Evolutionary conservation across 345 rosid species (phyloP), one percentile per base, ranked within the genome.

Genomic region (Gossypium bickii): DNA sequence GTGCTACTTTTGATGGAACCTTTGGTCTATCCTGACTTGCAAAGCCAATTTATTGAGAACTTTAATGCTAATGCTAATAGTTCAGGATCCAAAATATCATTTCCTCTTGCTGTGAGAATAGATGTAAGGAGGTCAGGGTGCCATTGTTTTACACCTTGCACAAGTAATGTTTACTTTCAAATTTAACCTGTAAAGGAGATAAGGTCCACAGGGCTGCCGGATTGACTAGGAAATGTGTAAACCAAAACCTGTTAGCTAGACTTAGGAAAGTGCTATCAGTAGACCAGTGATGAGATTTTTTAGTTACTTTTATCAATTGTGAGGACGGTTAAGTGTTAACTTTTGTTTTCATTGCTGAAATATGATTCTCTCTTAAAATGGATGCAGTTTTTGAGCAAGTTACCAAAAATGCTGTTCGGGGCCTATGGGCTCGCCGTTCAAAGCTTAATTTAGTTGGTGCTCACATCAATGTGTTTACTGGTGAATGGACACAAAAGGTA

Each of bases 401-500:
- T 79, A 92, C 99, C 7, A 93, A 91, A 85, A 90, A 91, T 83
- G 90, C 98, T 7, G 98, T 95, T 61, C 85, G 84, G 77, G 99
- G 96, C 75, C 79, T 95, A 66, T 95, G 99, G 99, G 93, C 97
- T 13, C 90, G 98, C 61, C 97, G 98, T 78, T 95, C 98, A 80
- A 93, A 77, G 78, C 90, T 95, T 64, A 85, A 90, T 85, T 85
- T 93, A 72, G 96, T 95, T 78, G 99, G 99, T 78, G 99, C 99
- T 77, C 99, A 95, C 82, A 93, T 95, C 79, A 93, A 95, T 87
- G 98, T 93, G 66, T 95, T 95, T 83, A 93, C 99, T 61, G 99
- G 99, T 80, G 99, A 93, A 91, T 95, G 99, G 99, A 95, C 99
- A 55, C 99, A 95, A 63, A 95, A 95, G 98, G 99, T 95, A 87